These are phyloP conservation scores for Paraurostyla sp. DNA, from an alignment of 73 alveolate genomes.

Conservation along the genomic window DNA sequence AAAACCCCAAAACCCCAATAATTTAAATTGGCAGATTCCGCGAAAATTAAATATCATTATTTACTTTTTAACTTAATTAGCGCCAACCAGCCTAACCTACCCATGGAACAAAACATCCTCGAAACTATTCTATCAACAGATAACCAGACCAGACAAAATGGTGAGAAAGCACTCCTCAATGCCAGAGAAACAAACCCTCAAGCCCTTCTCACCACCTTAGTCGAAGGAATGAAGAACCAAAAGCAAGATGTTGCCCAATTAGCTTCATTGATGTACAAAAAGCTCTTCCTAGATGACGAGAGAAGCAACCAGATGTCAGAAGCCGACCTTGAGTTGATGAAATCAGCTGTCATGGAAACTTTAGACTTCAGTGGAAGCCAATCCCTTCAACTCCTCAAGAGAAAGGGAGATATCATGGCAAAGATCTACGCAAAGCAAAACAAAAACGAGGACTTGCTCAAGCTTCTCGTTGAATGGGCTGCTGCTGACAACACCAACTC, in stretches of 20 bases:
- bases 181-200: neutral
- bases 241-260: constrained; percentile 34
- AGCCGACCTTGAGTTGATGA: constrained; percentile 46
- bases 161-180: neutral
- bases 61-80: neutral
- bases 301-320: neutral
- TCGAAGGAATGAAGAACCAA: constrained; percentile 18
- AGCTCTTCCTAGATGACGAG: constrained; percentile 52
- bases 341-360: neutral
- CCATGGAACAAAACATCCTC: constrained; percentile 6
- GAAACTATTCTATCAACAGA: neutral
- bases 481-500: neutral
- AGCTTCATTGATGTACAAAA: constrained; percentile 54
- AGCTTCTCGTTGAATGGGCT: constrained; percentile 49
- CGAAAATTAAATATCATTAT: neutral
- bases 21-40: neutral
- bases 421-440: constrained; percentile 49
- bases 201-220: neutral
- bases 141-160: neutral
- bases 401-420: constrained; percentile 56
- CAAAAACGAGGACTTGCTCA: constrained; percentile 39
- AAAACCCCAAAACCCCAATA: constrained; percentile 18
- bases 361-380: constrained; percentile 36
- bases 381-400: constrained; percentile 32
- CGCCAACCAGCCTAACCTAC: constrained; percentile 6